Evolutionary conservation across 352 stramenopile genomes (phyloP), one percentile per base, ranked within the genome.

Genomic region (Pythium dissotocum): DNA sequence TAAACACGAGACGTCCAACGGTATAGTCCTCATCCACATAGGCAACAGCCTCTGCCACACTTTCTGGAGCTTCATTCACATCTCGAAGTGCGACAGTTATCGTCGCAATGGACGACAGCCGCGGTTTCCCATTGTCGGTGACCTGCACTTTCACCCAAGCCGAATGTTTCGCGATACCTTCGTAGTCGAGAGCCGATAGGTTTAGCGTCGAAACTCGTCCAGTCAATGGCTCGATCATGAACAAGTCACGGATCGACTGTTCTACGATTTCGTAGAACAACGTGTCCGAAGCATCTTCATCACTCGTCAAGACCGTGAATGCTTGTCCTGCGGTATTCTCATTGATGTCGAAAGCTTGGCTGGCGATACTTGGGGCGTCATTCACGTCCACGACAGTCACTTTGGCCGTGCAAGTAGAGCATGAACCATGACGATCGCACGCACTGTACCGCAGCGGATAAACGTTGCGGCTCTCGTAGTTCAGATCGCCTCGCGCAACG

Each of bases 81-180:
- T 79, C 36, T 7, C 73, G 16, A 5, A 84, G 30, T 5, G 58
- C 66, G 0, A 69, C 65, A 56, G 54, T 60, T 13, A 88, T 36
- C 2, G 63, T 76, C 0, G 61, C 67, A 35, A 52, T 64, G 12
- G 72, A 68, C 26, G 70, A 73, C 7, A 85, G 58, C 7, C 77
- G 48, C 9, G 81, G 79, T 0, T 53, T 67, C 9, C 79, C 79
- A 42, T 55, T 71, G 52, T 89, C 81, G 0, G 73, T 80, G 13
- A 87, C 81, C n/a, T 79, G 72, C 2, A 86, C 56, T 54, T 83
- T 89, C 18, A 87, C 28, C 77, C 77, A 89, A 26, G 65, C 75
- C 60, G 65, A 57, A 35, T 89, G 73, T 10, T 72, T 58, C 1
- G 65, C 26, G 18, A 87, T 62, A 4, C 30, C 49, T 52, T 89